These are phyloP conservation scores for Ceratocystis variospora DNA, from an alignment of 2,329 filamentous ascomycete species.

Conservation along the genomic window DNA sequence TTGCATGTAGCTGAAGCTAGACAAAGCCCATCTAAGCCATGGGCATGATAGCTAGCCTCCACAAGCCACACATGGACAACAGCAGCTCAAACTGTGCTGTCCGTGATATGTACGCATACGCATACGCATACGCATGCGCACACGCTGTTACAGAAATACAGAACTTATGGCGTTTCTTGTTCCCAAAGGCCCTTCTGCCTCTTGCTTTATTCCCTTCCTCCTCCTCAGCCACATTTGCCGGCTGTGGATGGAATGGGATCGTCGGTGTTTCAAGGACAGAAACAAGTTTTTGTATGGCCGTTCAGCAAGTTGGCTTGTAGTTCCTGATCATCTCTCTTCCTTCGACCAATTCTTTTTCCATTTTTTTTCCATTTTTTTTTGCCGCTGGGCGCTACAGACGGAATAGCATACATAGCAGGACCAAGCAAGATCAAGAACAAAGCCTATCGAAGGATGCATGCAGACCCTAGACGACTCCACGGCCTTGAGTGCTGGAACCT, in stretches of 20 bases:
- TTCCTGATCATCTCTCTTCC: not conserved
- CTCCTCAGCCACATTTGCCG: not conserved
- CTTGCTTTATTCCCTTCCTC: not conserved
- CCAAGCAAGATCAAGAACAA: too few relatives aligned
- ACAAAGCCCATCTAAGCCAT: too few relatives aligned
- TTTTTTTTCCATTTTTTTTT: not conserved
- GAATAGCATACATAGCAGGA: too few relatives aligned
- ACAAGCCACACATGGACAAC: not conserved
- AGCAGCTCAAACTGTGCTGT: not conserved
- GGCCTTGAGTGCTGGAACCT: too few relatives aligned
- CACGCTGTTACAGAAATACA: not conserved
- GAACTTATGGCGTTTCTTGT: not conserved
- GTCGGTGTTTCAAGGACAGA: not conserved
- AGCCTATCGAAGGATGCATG: too few relatives aligned
- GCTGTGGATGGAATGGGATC: not conserved
- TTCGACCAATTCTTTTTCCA: not conserved
- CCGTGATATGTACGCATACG: not conserved
- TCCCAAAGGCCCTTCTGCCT: not conserved
- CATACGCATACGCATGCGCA: not conserved
- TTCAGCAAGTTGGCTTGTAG: not conserved
- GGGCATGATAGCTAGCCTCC: too few relatives aligned
- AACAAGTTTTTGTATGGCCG: slow-evolving; percentile 1
- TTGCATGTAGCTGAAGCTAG: too few relatives aligned
- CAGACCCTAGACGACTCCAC: too few relatives aligned
- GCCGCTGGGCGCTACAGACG: too few relatives aligned